Percentiles rank a stretch among this genome's conserved stretches.
phyloP scores from a whole-genome alignment of 805 yeast species.

The Suhomyces canberraensis region DNA sequence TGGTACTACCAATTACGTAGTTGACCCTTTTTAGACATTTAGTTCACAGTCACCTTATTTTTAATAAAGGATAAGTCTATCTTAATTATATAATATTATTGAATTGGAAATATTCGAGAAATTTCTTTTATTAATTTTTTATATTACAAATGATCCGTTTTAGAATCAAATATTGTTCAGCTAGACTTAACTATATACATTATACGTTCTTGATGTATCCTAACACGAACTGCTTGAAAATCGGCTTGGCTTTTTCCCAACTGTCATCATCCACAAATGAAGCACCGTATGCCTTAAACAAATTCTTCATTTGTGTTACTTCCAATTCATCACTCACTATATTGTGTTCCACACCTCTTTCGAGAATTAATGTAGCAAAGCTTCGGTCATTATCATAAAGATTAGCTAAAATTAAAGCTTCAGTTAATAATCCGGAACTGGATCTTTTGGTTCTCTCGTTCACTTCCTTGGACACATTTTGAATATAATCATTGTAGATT shows the following conservation, averaged over 20 bases:
- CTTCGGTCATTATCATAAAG: slow-evolving; percentile 48
- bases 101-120: no score
- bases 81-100: no score
- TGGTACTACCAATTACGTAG: no score
- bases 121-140: no score
- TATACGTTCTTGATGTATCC: slow-evolving; percentile 4
- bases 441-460: slow-evolving; percentile 33
- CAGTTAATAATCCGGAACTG: slow-evolving; percentile 43
- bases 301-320: slow-evolving; percentile 36
- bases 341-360: slow-evolving; percentile 41
- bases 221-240: slow-evolving; percentile 28
- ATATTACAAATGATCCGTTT: no score
- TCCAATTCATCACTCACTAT: slow-evolving; percentile 40
- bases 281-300: slow-evolving; percentile 52
- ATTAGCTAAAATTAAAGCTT: slow-evolving; percentile 43
- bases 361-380: slow-evolving; percentile 50
- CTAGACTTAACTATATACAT: no score
- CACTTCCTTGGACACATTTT: slow-evolving; percentile 27
- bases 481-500: slow-evolving; percentile 46
- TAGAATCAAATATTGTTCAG: no score
- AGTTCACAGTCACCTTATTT: no score
- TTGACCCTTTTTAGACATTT: background rate
- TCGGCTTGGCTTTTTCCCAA: slow-evolving; percentile 27
- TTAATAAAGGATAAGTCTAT: no score
- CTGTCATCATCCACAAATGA: slow-evolving; percentile 39